Percentiles rank a stretch among this genome's conserved stretches.
These are phyloP conservation scores for Penicillium sumatraense DNA, from an alignment of 2,329 filamentous ascomycete genomes.

Conservation along the genomic window DNA sequence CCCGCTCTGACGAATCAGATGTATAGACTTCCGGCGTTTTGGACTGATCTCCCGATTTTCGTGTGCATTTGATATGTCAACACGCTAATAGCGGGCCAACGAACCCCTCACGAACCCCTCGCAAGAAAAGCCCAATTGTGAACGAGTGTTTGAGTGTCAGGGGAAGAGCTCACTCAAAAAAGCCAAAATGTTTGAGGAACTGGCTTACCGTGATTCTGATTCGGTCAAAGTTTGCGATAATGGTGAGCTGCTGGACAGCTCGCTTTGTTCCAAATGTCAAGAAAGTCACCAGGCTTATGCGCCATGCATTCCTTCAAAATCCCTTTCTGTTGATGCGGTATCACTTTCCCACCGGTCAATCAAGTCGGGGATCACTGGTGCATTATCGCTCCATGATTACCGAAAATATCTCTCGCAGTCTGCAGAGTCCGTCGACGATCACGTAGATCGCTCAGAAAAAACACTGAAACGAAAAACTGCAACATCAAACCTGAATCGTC, in stretches of 20 bases:
- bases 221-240: constrained; percentile 16
- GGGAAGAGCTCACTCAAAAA: not conserved
- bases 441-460: constrained; percentile 32
- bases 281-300: constrained; percentile 22
- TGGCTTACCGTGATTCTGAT: constrained; percentile 8
- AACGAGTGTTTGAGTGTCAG: too few relatives aligned
- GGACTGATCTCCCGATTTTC: constrained; percentile 20
- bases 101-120: constrained; percentile 13
- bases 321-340: constrained; percentile 22
- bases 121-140: constrained; percentile 2
- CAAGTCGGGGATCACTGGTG: constrained; percentile 25
- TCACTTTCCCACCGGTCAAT: constrained; percentile 25
- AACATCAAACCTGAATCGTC: constrained; percentile 36
- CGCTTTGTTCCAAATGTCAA: constrained; percentile 19
- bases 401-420: constrained; percentile 38
- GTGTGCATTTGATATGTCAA: constrained; percentile 27
- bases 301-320: constrained; percentile 20
- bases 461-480: constrained; percentile 40
- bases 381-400: constrained; percentile 42
- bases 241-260: constrained; percentile 23
- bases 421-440: constrained; percentile 28
- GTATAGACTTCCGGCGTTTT: constrained; percentile 19
- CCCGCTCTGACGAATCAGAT: constrained; percentile 20
- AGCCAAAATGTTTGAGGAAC: constrained; percentile 13
- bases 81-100: constrained; percentile 20